These are phyloP conservation scores for Neurospora sp. DNA, from an alignment of 495 filamentous ascomycete species.

Conservation along the genomic window DNA sequence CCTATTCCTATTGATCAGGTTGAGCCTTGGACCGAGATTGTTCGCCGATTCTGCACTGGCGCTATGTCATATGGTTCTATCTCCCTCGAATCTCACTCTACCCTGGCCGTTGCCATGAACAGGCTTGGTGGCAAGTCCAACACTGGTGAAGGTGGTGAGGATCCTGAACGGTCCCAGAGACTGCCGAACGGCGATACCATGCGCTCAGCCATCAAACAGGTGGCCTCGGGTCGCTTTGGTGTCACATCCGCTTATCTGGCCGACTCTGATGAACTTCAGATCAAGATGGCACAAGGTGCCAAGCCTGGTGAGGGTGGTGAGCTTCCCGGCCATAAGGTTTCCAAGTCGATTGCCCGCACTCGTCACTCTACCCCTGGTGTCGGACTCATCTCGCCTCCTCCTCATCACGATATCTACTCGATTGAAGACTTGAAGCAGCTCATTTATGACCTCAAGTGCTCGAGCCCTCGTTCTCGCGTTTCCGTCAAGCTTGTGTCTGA, in stretches of 20 bases:
- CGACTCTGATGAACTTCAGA: conserved; percentile 96
- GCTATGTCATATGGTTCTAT: conserved; percentile 99
- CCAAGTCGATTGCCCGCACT: conserved; percentile 89
- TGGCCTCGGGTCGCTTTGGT: conserved; percentile 95
- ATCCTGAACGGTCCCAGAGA: conserved; percentile 78
- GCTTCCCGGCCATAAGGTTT: conserved; percentile 96
- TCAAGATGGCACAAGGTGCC: conserved; percentile 99
- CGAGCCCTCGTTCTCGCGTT: conserved; percentile 88
- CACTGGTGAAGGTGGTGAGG: conserved; percentile 97
- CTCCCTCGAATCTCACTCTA: conserved; percentile 98
- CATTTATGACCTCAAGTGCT: conserved; percentile 97
- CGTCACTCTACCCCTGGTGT: conserved; percentile 98
- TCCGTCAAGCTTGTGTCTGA: conserved; percentile 99
- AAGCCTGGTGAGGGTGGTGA: conserved; percentile 99
- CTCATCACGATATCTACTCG: conserved; percentile 98
- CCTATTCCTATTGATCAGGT: conserved; percentile 96
- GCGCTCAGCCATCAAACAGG: conserved; percentile 98
- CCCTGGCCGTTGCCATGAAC: conserved; percentile 96
- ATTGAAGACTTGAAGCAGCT: conserved; percentile 99
- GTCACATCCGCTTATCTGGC: conserved; percentile 98
- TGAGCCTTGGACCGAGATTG: conserved; percentile 98
- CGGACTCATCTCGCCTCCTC: conserved; percentile 95
- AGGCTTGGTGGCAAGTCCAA: conserved; percentile 96
- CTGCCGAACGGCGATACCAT: conserved; percentile 95
- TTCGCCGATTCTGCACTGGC: conserved; percentile 95